phyloP scores from a whole-genome alignment of 164 flowering plant species.

The Nelumbo lutea region DNA sequence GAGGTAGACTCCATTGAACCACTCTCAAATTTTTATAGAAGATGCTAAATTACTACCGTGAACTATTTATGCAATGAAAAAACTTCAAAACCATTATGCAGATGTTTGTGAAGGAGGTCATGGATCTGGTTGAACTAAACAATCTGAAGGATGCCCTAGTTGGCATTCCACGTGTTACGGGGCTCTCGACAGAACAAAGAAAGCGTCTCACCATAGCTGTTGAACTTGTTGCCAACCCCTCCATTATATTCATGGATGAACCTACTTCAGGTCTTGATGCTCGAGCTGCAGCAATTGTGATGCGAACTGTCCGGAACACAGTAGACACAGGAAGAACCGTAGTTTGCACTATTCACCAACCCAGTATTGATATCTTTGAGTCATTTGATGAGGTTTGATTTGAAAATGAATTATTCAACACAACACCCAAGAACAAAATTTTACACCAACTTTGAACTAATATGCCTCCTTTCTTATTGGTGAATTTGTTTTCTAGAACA shows the following conservation, averaged over 20 bases:
- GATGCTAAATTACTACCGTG: neutral
- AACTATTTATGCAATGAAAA: neutral
- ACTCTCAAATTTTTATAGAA: neutral
- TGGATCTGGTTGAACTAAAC: slow-evolving; percentile 31
- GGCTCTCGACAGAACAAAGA: slow-evolving; percentile 93
- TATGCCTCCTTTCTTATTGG: neutral
- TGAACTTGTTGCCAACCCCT: slow-evolving; percentile 96
- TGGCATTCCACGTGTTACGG: slow-evolving; percentile 85
- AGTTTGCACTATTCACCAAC: slow-evolving; percentile 18
- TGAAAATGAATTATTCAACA: neutral
- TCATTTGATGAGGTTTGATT: slow-evolving; percentile 82
- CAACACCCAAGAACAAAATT: neutral
- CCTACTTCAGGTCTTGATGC: slow-evolving; percentile 98
- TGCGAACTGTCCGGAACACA: slow-evolving; percentile 93
- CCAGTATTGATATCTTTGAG: slow-evolving; percentile 42
- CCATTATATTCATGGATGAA: slow-evolving; percentile 27
- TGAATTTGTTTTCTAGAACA: slow-evolving; percentile 14
- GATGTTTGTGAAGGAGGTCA: slow-evolving; percentile 81
- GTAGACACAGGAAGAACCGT: slow-evolving; percentile 97
- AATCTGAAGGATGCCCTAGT: slow-evolving; percentile 75
- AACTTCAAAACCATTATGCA: slow-evolving; percentile 18
- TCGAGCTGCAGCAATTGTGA: slow-evolving; percentile 96
- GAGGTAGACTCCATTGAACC: slow-evolving; percentile 11
- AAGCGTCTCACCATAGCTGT: slow-evolving; percentile 94
- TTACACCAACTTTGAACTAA: neutral